Percentiles rank a stretch among this genome's conserved stretches.
These are phyloP conservation scores for Suhomyces kunorum DNA, from an alignment of 1,139 yeast genomes.

Conservation along the genomic window DNA sequence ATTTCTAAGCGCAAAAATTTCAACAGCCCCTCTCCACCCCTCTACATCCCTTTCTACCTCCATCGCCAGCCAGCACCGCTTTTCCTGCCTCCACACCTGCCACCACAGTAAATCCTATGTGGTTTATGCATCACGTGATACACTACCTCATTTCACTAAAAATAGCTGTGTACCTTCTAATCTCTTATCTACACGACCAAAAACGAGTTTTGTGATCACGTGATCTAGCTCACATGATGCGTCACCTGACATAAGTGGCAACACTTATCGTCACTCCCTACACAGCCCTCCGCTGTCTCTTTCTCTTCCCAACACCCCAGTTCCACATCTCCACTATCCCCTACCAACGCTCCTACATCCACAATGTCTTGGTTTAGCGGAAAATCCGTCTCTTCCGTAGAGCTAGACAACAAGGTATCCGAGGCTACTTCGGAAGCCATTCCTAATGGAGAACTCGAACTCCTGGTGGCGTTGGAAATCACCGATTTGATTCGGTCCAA, in stretches of 20 bases:
- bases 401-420: conserved; percentile 64
- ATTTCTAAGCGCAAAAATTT: too few species aligned
- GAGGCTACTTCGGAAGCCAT: conserved; percentile 86
- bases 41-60: too few species aligned
- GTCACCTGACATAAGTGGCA: conserved; percentile 4
- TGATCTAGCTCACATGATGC: background rate
- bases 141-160: too few species aligned
- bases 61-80: too few species aligned
- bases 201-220: too few species aligned
- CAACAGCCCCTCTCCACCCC: too few species aligned
- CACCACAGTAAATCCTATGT: too few species aligned
- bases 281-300: conserved; percentile 1
- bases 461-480: conserved; percentile 77
- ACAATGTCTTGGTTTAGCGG: conserved; percentile 69
- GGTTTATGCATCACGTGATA: too few species aligned
- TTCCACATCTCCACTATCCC: background rate
- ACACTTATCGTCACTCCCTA: conserved; percentile 6
- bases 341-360: background rate
- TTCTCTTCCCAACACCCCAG: background rate
- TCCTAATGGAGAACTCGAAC: conserved; percentile 89
- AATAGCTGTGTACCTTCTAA: background rate
- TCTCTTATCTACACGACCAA: too few species aligned
- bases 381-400: conserved; percentile 43
- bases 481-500: conserved; percentile 87
- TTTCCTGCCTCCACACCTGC: too few species aligned